Evolutionary conservation across 805 yeast genomes (phyloP), one percentile per base, ranked within the genome.

Genomic region (Cyberlindnera japonica): DNA sequence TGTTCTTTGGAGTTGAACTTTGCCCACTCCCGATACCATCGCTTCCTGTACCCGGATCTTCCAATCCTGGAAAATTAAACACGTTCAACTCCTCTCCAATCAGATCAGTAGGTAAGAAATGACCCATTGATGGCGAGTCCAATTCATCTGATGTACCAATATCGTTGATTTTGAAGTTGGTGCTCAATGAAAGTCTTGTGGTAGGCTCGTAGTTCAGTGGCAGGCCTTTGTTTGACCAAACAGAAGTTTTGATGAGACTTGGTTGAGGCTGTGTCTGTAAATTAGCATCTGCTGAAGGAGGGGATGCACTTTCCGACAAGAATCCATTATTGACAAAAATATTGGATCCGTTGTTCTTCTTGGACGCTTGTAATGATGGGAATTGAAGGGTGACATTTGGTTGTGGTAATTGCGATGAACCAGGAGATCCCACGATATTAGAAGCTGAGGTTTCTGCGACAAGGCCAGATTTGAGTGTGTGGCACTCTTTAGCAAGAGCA

Each of bases 51-150:
- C 18, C 24, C 4, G 33, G 25, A 14, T 33, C 27, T 20, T 27
- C 33, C 4, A 27, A 29, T 3, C 32, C 29, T 5, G 38, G 38
- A 23, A 43, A 37, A 5, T 38, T 18, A 5, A 44, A 35, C 11
- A 41, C 56, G 13, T 50, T 37, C 4, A 54, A 33, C 27, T 53
- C 61, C 11, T 57, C 60, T 16, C 47, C 49, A 17, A 57, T 57
- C 33, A 67, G 41, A 37, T 63, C 52, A 3, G 69, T 54, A 3
- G 72, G 72, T 14, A 67, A 43, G 10, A 64, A 54, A 40, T 57
- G 55, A 37, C 63, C 61, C 24, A 64, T 59, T 15, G 64, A 51
- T 7, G 65, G 68, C 17, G 56, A 45, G 4, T 61, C 65, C 27
- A 57, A 32, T 8, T 59, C 59, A 6, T 53, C 62, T 11, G 51